Percentiles rank a stretch among this genome's conserved stretches.
Conservation (phyloP, 2,329 filamentous ascomycete species). For the Penicillium sp. region DNA sequence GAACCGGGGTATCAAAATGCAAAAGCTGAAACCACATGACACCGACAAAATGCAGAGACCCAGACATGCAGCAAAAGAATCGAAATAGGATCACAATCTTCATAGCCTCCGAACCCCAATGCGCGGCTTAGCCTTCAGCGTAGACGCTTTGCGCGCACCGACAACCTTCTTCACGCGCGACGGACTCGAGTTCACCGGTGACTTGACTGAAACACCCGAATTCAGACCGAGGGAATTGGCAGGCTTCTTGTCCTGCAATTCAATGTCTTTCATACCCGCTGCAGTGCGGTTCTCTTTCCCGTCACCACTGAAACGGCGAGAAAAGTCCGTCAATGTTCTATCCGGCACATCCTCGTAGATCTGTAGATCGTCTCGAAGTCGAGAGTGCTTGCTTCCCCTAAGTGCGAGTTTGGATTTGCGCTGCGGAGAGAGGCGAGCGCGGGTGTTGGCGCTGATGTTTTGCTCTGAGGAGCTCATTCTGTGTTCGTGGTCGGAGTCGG, state of each 20-base stretch:
- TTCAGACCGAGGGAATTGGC: neutral
- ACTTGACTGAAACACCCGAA: neutral
- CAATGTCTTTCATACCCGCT: no score
- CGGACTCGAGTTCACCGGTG: neutral
- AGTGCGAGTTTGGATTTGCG: conserved; percentile 35
- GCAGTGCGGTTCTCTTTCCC: conserved; percentile 23
- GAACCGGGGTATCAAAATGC: neutral
- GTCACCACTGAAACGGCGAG: conserved; percentile 15
- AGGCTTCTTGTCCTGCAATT: no score
- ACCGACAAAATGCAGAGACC: neutral
- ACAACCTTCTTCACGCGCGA: conserved; percentile 17
- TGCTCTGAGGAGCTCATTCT: conserved; percentile 36
- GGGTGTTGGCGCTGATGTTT: conserved; percentile 39
- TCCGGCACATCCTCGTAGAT: conserved; percentile 33
- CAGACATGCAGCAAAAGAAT: neutral
- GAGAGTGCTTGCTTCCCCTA: conserved; percentile 19
- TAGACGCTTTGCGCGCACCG: conserved; percentile 21
- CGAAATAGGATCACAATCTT: neutral
- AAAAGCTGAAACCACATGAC: neutral
- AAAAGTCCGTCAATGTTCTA: conserved; percentile 9
- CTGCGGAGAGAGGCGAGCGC: conserved; percentile 21
- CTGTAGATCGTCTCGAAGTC: conserved; percentile 25
- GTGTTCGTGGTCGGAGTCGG: conserved; percentile 24
- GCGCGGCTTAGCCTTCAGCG: conserved; percentile 30
- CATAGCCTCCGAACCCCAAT: conserved; percentile 35